These are phyloP conservation scores for Mayamaea pseudoterrestris DNA, from an alignment of 108 stramenopile genomes.

Conservation along the genomic window DNA sequence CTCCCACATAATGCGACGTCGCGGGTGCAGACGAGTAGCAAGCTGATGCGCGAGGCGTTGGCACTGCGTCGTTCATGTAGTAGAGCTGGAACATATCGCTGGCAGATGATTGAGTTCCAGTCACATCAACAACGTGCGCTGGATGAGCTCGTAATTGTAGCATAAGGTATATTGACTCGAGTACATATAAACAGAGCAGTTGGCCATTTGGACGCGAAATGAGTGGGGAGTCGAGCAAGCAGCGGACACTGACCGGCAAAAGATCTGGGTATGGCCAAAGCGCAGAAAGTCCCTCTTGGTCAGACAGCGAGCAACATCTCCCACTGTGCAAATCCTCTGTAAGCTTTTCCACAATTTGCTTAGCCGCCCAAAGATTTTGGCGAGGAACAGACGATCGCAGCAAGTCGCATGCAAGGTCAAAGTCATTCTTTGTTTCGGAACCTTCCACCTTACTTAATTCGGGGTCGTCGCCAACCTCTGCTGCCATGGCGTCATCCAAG, in stretches of 20 bases:
- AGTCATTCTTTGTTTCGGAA: slow-evolving; percentile 6
- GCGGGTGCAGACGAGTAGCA: slow-evolving; percentile 34
- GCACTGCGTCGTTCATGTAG: slow-evolving; percentile 66
- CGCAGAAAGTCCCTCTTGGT: slow-evolving; percentile 1
- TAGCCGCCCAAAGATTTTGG: slow-evolving; percentile 65
- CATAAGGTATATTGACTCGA: slow-evolving; percentile 39
- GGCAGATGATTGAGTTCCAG: background rate
- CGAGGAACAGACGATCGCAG: slow-evolving; percentile 53
- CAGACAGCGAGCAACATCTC: background rate
- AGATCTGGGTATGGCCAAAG: slow-evolving; percentile 25
- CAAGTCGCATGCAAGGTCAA: slow-evolving; percentile 45
- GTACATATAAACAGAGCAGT: slow-evolving; percentile 36
- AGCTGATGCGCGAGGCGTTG: slow-evolving; percentile 31
- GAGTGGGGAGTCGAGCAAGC: slow-evolving; percentile 57
- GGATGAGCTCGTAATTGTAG: slow-evolving; percentile 44
- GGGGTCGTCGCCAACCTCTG: slow-evolving; percentile 24
- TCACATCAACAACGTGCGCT: slow-evolving; percentile 40
- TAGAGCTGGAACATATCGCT: slow-evolving; percentile 23
- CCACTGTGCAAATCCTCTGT: slow-evolving; percentile 13
- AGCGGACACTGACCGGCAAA: slow-evolving; percentile 68
- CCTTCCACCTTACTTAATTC: slow-evolving; percentile 6
- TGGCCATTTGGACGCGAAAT: slow-evolving; percentile 16
- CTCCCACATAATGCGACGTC: slow-evolving; percentile 5
- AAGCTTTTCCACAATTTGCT: slow-evolving; percentile 24
- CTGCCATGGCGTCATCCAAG: slow-evolving; percentile 51